These are phyloP conservation scores for Gastroboletus turbinatus DNA, from an alignment of 1,284 basidiomycete genomes.

Conservation along the genomic window DNA sequence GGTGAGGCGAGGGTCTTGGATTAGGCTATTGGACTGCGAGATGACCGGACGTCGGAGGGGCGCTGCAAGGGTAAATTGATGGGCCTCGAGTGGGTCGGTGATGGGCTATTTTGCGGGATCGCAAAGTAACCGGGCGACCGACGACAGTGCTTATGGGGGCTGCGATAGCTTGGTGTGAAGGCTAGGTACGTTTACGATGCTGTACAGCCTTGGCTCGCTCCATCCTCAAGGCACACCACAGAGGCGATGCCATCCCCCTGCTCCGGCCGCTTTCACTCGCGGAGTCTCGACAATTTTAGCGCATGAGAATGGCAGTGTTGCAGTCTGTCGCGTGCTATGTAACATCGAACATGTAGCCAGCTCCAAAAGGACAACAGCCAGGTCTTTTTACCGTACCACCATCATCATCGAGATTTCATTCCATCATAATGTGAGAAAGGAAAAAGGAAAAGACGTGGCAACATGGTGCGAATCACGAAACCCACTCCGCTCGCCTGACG, in stretches of 20 bases:
- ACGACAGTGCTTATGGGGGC: not conserved
- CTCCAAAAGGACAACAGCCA: not conserved
- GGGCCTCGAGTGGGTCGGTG: slow-evolving; percentile 6
- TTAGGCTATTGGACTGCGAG: slow-evolving; percentile 13
- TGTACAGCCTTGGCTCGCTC: slow-evolving; percentile 16
- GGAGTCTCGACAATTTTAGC: slow-evolving; percentile 1
- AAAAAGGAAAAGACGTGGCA: not conserved
- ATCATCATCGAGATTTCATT: slow-evolving; percentile 2
- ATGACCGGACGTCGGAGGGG: slow-evolving; percentile 18
- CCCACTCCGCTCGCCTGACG: not conserved
- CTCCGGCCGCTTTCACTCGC: slow-evolving; percentile 12
- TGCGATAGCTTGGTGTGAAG: not conserved
- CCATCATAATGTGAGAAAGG: slow-evolving; percentile 5
- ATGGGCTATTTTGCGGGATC: not conserved
- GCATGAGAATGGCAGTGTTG: slow-evolving; percentile 15
- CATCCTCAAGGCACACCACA: slow-evolving; percentile 16
- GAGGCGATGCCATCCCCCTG: slow-evolving; percentile 12
- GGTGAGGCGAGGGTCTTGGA: slow-evolving; percentile 21
- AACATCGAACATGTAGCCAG: slow-evolving; percentile 13
- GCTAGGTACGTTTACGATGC: not conserved
- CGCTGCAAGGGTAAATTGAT: slow-evolving; percentile 15
- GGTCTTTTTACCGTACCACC: slow-evolving; percentile 20
- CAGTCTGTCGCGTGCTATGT: slow-evolving; percentile 13
- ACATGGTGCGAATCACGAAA: slow-evolving; percentile 1
- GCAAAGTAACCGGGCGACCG: slow-evolving; percentile 14